Evolutionary conservation across 2,329 filamentous ascomycete genomes (phyloP).

Genomic region (Pyrenochaeta sp.): DNA sequence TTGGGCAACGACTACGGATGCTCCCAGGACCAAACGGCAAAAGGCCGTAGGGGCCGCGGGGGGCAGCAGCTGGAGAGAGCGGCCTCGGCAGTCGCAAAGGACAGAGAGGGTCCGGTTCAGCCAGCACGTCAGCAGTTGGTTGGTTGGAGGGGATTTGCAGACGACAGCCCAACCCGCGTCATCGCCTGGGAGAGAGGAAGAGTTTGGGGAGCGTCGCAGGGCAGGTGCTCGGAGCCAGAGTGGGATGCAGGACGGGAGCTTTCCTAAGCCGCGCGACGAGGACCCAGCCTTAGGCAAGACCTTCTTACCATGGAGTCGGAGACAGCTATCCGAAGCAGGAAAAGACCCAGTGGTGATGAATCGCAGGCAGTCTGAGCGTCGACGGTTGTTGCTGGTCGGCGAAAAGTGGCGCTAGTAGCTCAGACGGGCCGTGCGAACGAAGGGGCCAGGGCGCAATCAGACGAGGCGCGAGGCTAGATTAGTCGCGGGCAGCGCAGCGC

Average conservation of each 20-base stretch:
- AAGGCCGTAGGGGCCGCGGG: slow-evolving; percentile 35
- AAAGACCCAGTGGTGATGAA: slow-evolving; percentile 35
- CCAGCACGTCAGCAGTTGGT: slow-evolving; percentile 40
- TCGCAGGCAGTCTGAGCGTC: slow-evolving; percentile 41
- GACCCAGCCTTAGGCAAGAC: slow-evolving; percentile 41
- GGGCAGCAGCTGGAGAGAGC: slow-evolving; percentile 32
- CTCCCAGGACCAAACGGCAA: slow-evolving; percentile 36
- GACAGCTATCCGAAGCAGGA: slow-evolving; percentile 46
- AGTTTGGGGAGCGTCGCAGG: slow-evolving; percentile 50
- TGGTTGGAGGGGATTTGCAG: slow-evolving; percentile 35
- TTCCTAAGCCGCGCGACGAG: slow-evolving; percentile 44
- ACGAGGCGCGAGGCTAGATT: slow-evolving; percentile 25
- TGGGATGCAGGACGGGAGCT: slow-evolving; percentile 42
- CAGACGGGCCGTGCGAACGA: slow-evolving; percentile 39
- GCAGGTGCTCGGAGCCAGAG: slow-evolving; percentile 38
- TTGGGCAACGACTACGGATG: slow-evolving; percentile 25
- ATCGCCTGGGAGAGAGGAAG: slow-evolving; percentile 42
- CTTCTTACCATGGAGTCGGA: slow-evolving; percentile 51
- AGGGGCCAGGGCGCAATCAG: slow-evolving; percentile 35
- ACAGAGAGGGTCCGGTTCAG: slow-evolving; percentile 38
- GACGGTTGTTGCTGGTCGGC: slow-evolving; percentile 43
- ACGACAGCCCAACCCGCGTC: slow-evolving; percentile 45
- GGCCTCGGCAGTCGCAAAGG: slow-evolving; percentile 43
- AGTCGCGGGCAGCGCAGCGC: slow-evolving; percentile 17
- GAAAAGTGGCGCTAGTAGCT: slow-evolving; percentile 35